Base-by-base conservation (phyloP, 495 filamentous ascomycete species). In the Penicillium malachiteum region DNA sequence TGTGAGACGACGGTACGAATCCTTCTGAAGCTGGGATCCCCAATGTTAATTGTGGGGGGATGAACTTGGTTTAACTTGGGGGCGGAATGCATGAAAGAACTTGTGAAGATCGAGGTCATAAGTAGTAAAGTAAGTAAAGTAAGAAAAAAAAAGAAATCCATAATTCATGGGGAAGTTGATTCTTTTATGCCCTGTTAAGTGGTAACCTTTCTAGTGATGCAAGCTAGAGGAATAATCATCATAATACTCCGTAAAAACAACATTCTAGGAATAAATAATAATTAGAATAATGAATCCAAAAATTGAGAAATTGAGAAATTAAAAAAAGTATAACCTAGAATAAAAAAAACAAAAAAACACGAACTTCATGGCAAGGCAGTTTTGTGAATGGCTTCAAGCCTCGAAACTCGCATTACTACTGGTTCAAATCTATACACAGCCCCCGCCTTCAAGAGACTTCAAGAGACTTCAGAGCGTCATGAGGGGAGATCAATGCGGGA, bases 1-100 rank as follows among this genome's bases (percentile, higher is more conserved):
- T n/a, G 57, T 59, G 55, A 57, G 55, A 64, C 60, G 60, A 57
- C 48, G 63, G 59, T 57, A 53, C 37, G 31, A 58, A 54, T 61
- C 53, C 57, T 57, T 54, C 35, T 31, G 18, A 31, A 33, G 16
- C 11, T 31, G 35, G 18, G 8, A 13, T 41, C 21, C 21, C 14
- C n/a, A 10, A 11, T 21, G n/a, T 17, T 16, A 17, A 43, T 31
- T 43, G 12, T 18, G 14, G 35, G 44, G 49, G 35, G 50, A 47
- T 21, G 55, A 21, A 17, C 10, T 47, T 40, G 56, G 40, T 35
- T 26, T 5, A 4, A 26, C 21, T 48, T 57, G 48, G 41, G 49
- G 49, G 49, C 49, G 46, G 34, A 30, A 46, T 46, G 43, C 43
- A 46, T 46, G 43, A n/a, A 21, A 46, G 26, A 18, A 26, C 21